Conservation (phyloP, 2,329 filamentous ascomycete species). For the Triangularia verruculosa region DNA sequence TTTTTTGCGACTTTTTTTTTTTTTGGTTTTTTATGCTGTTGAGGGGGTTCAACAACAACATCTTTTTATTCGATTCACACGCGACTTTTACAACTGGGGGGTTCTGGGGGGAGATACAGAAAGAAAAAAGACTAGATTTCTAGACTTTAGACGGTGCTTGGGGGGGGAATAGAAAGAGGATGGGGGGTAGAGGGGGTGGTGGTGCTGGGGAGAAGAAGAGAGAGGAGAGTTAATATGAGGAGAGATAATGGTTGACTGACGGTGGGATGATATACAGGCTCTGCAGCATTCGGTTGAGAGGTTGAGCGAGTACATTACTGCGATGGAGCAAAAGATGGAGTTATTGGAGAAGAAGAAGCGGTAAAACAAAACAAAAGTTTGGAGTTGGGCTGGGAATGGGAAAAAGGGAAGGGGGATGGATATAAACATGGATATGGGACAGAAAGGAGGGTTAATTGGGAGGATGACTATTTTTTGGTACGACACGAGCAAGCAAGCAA, state of each 20-base stretch:
- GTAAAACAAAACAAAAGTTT: slow-evolving; percentile 52
- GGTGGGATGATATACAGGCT: slow-evolving; percentile 50
- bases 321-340: slow-evolving; percentile 76
- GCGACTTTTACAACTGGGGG: slow-evolving; percentile 4
- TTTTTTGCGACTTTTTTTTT: background rate
- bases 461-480: no score
- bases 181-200: no score
- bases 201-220: background rate
- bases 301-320: slow-evolving; percentile 78
- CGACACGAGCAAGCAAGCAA: no score
- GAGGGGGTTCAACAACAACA: background rate
- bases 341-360: slow-evolving; percentile 49
- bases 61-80: slow-evolving; percentile 7
- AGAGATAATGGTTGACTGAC: slow-evolving; percentile 12
- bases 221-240: background rate
- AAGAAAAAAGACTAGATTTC: background rate
- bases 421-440: background rate
- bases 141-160: background rate
- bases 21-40: slow-evolving; percentile 1
- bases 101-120: background rate
- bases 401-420: background rate
- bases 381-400: background rate
- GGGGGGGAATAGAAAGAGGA: no score
- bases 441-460: background rate
- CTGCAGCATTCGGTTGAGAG: slow-evolving; percentile 84